These are phyloP conservation scores for Ganoderma resinaceum DNA, from an alignment of 1,284 basidiomycete species.

Conservation along the genomic window DNA sequence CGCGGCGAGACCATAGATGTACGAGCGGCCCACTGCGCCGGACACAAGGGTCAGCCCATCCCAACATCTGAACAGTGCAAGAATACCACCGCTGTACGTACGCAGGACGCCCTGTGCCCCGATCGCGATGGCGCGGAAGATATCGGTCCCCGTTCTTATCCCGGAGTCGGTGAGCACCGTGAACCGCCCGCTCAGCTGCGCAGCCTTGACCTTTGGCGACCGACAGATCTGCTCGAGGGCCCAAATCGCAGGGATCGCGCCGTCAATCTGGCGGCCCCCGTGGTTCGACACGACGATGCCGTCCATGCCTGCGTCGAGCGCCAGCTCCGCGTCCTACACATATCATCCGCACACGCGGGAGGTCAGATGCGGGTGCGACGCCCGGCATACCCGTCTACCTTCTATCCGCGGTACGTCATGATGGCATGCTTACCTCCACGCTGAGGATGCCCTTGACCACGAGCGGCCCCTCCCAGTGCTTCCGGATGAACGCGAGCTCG, in stretches of 20 bases:
- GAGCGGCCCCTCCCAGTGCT: conserved; percentile 73
- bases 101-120: conserved; percentile 61
- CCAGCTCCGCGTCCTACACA: conserved; percentile 68
- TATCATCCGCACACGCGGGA: too few species aligned
- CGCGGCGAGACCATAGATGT: conserved; percentile 59
- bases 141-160: conserved; percentile 77
- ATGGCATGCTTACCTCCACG: conserved; percentile 15
- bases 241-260: conserved; percentile 70
- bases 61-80: not conserved
- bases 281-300: conserved; percentile 86
- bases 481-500: conserved; percentile 63
- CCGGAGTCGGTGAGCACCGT: conserved; percentile 83
- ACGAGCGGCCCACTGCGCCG: conserved; percentile 50
- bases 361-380: not conserved
- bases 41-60: conserved; percentile 53
- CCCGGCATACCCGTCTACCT: not conserved
- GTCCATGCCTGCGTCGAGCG: conserved; percentile 66
- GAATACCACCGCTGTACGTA: not conserved
- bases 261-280: conserved; percentile 51
- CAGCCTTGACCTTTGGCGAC: conserved; percentile 59
- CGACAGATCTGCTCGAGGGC: conserved; percentile 68
- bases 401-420: not conserved
- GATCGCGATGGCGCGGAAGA: conserved; percentile 74
- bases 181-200: conserved; percentile 61
- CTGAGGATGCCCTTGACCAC: conserved; percentile 74